Conservation (phyloP, 163 green algal species). For the Scenedesmus sp. region DNA sequence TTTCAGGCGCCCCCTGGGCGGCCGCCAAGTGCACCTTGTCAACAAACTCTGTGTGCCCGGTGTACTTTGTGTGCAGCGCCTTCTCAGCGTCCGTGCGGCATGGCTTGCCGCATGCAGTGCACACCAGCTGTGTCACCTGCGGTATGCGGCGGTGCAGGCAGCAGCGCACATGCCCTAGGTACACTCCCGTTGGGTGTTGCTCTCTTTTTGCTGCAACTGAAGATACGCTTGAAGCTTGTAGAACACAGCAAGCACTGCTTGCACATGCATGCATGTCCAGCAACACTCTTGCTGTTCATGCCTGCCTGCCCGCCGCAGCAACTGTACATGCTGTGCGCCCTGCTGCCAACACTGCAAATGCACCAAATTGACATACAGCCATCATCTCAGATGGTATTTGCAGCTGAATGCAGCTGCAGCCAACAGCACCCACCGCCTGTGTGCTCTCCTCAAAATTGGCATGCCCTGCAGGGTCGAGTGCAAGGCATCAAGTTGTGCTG, state of each 20-base stretch:
- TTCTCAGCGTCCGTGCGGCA: slow-evolving; percentile 84
- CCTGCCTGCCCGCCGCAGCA: too few species aligned
- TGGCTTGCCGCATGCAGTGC: slow-evolving; percentile 85
- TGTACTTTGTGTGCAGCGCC: slow-evolving; percentile 86
- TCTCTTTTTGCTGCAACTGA: neutral
- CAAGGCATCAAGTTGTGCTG: neutral
- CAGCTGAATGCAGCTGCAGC: neutral
- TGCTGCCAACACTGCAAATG: neutral
- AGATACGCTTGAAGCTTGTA: neutral
- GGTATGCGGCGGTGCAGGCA: neutral
- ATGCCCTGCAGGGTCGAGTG: slow-evolving; percentile 9
- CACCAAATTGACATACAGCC: neutral
- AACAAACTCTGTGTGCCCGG: slow-evolving; percentile 81
- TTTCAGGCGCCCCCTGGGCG: neutral
- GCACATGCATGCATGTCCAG: neutral
- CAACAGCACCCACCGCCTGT: slow-evolving; percentile 19
- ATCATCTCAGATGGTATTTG: neutral
- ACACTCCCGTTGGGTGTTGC: neutral
- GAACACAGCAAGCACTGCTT: neutral
- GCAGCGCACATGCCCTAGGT: neutral
- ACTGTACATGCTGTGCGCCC: neutral
- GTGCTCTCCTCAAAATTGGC: slow-evolving; percentile 57
- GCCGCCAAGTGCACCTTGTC: slow-evolving; percentile 71
- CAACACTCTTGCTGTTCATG: neutral
- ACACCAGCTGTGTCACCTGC: slow-evolving; percentile 82